A percentile compares a stretch with the other conserved stretches of the same genome.
Conservation (phyloP, 1,139 yeast genomes). For the Sugiyamaella japonica region DNA sequence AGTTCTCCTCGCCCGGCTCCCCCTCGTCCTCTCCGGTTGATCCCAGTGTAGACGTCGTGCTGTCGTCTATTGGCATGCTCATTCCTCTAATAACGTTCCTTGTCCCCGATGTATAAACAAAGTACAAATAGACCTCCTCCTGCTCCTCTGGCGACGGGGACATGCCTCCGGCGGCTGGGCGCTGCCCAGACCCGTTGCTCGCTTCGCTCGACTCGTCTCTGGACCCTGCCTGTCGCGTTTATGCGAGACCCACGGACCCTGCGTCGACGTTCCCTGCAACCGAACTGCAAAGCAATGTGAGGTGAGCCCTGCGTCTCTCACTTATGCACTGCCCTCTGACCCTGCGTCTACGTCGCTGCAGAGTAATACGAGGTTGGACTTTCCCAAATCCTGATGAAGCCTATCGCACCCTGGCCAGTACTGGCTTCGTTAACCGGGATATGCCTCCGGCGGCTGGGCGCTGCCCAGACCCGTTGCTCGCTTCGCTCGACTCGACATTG, state of each 20-base stretch:
- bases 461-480: background rate
- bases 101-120: constrained; percentile 34
- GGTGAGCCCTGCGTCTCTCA: too few species aligned
- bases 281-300: too few species aligned
- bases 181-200: background rate
- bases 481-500: too few species aligned
- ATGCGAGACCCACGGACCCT: too few species aligned
- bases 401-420: too few species aligned
- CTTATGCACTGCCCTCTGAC: background rate
- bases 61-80: constrained; percentile 38
- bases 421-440: too few species aligned
- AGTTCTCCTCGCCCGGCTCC: constrained; percentile 17
- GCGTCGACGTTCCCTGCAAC: too few species aligned
- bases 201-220: too few species aligned
- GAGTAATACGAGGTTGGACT: too few species aligned
- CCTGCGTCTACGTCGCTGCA: background rate
- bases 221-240: too few species aligned
- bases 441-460: background rate
- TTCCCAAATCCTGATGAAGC: too few species aligned
- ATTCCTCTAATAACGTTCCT: constrained; percentile 38
- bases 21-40: constrained; percentile 7
- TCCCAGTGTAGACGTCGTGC: constrained; percentile 24
- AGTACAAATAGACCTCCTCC: background rate
- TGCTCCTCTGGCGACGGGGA: background rate
- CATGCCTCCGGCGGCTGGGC: background rate